A percentile compares a stretch with the other conserved stretches of the same genome.
Evolutionary conservation across 805 yeast species (phyloP).

Genomic region (Candida koratica): DNA sequence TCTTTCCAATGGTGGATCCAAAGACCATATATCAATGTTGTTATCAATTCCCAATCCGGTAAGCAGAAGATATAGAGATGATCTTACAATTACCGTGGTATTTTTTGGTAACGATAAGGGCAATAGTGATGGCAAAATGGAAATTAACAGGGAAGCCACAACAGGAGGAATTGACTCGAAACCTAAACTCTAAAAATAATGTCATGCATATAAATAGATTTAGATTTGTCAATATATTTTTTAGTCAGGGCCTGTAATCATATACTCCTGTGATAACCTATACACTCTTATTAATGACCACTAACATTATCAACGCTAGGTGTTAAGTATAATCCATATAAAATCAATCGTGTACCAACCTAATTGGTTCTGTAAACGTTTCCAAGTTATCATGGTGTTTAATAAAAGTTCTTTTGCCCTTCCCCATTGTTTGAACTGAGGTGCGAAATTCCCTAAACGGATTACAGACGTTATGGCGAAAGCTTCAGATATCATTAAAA

Average conservation of each 20-base stretch:
- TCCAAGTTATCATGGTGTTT: no score
- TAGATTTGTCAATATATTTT: no score
- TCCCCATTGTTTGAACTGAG: no score
- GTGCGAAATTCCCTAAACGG: slow-evolving; percentile 3
- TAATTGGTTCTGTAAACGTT: no score
- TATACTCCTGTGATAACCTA: no score
- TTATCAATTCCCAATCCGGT: slow-evolving; percentile 89
- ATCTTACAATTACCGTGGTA: slow-evolving; percentile 90
- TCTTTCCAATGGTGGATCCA: slow-evolving; percentile 76
- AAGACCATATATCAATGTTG: slow-evolving; percentile 83
- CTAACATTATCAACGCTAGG: no score
- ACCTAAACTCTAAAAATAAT: slow-evolving; percentile 45
- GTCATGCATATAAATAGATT: no score
- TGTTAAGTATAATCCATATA: no score
- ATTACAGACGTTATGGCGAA: slow-evolving; percentile 1
- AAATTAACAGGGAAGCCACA: slow-evolving; percentile 54
- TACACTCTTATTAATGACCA: no score
- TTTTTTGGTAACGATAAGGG: slow-evolving; percentile 70
- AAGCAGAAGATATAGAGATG: slow-evolving; percentile 91
- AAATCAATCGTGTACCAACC: no score
- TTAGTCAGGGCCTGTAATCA: no score
- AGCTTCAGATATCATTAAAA: slow-evolving; percentile 10
- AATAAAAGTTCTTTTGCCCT: no score
- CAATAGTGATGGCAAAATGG: slow-evolving; percentile 47
- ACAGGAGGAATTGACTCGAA: slow-evolving; percentile 50